Conservation (phyloP, 2,329 filamentous ascomycete species). For the Dissoconium aciculare region DNA sequence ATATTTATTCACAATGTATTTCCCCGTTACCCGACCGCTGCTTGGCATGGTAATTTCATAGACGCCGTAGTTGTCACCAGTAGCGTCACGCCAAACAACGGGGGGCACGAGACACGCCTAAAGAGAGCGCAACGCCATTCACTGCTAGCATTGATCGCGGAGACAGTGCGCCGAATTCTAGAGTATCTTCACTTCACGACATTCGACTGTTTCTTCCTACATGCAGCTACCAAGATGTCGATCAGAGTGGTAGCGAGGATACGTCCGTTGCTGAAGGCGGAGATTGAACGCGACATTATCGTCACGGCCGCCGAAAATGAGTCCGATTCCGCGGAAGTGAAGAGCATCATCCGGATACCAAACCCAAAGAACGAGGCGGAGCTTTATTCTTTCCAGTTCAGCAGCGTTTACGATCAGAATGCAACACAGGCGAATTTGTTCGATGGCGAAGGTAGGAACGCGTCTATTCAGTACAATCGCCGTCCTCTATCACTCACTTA, state of each 20-base stretch:
- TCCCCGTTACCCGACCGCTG: no score
- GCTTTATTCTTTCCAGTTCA: slow-evolving; percentile 89
- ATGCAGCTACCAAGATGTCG: slow-evolving; percentile 26
- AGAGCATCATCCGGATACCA: slow-evolving; percentile 66
- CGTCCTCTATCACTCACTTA: no score
- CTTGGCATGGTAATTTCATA: no score
- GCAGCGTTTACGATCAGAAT: slow-evolving; percentile 70
- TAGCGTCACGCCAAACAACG: no score
- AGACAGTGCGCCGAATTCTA: no score
- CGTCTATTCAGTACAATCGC: no score
- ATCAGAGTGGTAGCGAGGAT: slow-evolving; percentile 85
- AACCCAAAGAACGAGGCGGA: slow-evolving; percentile 86
- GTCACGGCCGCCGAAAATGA: slow-evolving; percentile 44
- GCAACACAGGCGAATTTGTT: slow-evolving; percentile 79
- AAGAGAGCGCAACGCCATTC: no score
- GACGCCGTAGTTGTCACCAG: no score
- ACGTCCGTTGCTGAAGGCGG: slow-evolving; percentile 70
- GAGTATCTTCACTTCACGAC: no score
- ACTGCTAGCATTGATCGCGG: no score
- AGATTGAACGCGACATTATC: slow-evolving; percentile 77
- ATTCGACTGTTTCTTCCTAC: not conserved
- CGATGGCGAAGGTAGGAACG: slow-evolving; percentile 60
- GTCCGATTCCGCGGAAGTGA: slow-evolving; percentile 17
- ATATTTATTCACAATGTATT: no score
- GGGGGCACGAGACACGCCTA: no score